These are phyloP conservation scores for Mucor mucedo DNA, from an alignment of 371 early-diverging fungal genomes.

Conservation along the genomic window DNA sequence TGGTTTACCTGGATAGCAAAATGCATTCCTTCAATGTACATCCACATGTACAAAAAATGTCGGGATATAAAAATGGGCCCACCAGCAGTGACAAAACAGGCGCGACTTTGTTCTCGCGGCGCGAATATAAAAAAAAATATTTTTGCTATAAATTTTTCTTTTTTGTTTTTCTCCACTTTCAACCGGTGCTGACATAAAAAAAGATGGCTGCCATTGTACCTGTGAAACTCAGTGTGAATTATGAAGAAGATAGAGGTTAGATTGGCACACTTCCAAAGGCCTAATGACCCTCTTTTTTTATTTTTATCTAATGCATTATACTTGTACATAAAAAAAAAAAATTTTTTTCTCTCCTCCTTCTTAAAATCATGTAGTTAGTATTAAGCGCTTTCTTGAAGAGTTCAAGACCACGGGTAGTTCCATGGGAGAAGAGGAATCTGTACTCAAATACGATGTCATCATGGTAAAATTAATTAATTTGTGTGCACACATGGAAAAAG, in stretches of 20 bases:
- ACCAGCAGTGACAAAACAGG: too few relatives aligned
- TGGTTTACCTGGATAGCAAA: too few relatives aligned
- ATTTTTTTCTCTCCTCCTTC: not conserved
- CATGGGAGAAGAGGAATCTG: constrained; percentile 36
- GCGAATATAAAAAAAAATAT: constrained; percentile 10
- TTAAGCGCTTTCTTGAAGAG: constrained; percentile 30
- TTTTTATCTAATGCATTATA: not conserved
- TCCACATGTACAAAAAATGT: too few relatives aligned
- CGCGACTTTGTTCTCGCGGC: too few relatives aligned
- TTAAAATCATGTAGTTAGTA: not conserved
- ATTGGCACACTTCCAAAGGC: not conserved
- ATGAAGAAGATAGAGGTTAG: constrained; percentile 46
- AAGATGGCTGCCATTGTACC: constrained; percentile 49
- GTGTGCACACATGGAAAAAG: not conserved
- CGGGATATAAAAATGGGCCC: too few relatives aligned
- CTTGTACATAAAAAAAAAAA: not conserved
- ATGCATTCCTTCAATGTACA: too few relatives aligned
- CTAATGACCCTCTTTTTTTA: not conserved
- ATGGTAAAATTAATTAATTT: constrained; percentile 26
- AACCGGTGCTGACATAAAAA: not conserved
- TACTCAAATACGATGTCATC: constrained; percentile 37
- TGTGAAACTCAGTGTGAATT: constrained; percentile 34
- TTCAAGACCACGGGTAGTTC: constrained; percentile 28
- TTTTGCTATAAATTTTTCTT: not conserved
- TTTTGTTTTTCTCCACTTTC: not conserved